These are phyloP conservation scores for Trametes versicolor DNA, from an alignment of 1,284 basidiomycete genomes.

Conservation along the genomic window DNA sequence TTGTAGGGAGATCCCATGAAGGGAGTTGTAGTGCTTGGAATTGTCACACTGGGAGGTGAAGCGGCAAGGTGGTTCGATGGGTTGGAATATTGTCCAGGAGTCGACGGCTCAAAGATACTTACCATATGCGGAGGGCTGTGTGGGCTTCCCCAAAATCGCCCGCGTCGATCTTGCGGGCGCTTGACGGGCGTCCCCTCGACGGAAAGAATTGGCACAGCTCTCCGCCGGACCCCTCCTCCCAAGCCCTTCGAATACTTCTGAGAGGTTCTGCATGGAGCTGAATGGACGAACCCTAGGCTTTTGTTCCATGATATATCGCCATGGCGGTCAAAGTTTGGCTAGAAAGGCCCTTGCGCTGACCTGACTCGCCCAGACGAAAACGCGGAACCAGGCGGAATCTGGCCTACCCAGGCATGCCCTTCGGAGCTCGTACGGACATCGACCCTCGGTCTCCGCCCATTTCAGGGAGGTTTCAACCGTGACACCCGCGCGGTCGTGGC, in stretches of 20 bases:
- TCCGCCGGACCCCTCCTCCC: slow-evolving; percentile 14
- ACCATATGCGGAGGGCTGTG: slow-evolving; percentile 6
- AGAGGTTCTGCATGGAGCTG: background rate
- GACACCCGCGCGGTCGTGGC: slow-evolving; percentile 9
- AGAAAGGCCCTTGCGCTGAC: background rate
- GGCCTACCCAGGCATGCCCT: slow-evolving; percentile 5
- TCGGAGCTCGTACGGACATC: slow-evolving; percentile 19
- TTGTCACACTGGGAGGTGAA: background rate
- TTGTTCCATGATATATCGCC: background rate
- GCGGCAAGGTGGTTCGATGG: background rate
- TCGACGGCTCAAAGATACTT: slow-evolving; percentile 21
- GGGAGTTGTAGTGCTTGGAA: no score
- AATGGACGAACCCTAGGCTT: background rate
- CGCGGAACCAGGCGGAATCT: slow-evolving; percentile 23
- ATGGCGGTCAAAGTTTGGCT: background rate
- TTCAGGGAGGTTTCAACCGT: slow-evolving; percentile 2
- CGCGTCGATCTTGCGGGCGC: slow-evolving; percentile 15
- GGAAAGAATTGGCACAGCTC: background rate
- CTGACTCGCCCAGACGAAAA: background rate
- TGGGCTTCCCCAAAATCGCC: slow-evolving; percentile 14
- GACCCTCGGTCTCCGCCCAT: slow-evolving; percentile 10
- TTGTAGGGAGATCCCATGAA: background rate
- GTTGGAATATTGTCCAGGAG: slow-evolving; percentile 7
- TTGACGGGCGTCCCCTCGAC: slow-evolving; percentile 4
- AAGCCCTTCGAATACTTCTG: background rate